Evolutionary conservation across 768 basidiomycete genomes (phyloP).

Genomic region (Rhodosporidiobolus sp.): DNA sequence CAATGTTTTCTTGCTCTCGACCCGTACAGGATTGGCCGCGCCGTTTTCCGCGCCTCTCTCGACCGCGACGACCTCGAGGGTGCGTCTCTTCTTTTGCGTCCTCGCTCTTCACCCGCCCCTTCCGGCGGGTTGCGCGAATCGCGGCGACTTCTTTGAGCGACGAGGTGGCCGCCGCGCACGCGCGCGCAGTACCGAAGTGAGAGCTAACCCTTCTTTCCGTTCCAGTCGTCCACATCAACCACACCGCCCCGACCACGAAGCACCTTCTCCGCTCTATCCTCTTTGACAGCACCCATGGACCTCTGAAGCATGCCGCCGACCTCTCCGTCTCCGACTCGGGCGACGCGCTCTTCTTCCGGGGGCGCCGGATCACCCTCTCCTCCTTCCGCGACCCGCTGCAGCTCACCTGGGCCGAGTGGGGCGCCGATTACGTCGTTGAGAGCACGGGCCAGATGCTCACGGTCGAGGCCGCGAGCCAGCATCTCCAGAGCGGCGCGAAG

Average conservation of each 20-base stretch:
- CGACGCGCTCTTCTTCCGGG: slow-evolving; percentile 15
- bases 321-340: slow-evolving; percentile 37
- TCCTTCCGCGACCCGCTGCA: slow-evolving; percentile 45
- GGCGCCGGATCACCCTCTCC: slow-evolving; percentile 41
- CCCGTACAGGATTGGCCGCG: slow-evolving; percentile 23
- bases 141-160: no score
- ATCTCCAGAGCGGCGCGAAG: slow-evolving; percentile 45
- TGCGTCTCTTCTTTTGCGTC: background rate
- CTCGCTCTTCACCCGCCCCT: background rate
- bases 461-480: slow-evolving; percentile 43
- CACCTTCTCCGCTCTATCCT: slow-evolving; percentile 47
- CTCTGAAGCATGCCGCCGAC: slow-evolving; percentile 35
- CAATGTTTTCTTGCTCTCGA: no score
- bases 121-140: no score
- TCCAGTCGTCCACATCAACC: slow-evolving; percentile 49
- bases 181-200: no score
- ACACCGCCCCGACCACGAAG: slow-evolving; percentile 48
- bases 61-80: slow-evolving; percentile 32
- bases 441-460: slow-evolving; percentile 48
- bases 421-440: slow-evolving; percentile 49
- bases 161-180: no score
- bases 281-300: slow-evolving; percentile 50
- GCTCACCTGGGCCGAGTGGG: slow-evolving; percentile 46
- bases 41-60: slow-evolving; percentile 39
- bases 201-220: slow-evolving; percentile 40